These are phyloP conservation scores for Helminthosporium solani DNA, from an alignment of 2,329 filamentous ascomycete species.

Conservation along the genomic window DNA sequence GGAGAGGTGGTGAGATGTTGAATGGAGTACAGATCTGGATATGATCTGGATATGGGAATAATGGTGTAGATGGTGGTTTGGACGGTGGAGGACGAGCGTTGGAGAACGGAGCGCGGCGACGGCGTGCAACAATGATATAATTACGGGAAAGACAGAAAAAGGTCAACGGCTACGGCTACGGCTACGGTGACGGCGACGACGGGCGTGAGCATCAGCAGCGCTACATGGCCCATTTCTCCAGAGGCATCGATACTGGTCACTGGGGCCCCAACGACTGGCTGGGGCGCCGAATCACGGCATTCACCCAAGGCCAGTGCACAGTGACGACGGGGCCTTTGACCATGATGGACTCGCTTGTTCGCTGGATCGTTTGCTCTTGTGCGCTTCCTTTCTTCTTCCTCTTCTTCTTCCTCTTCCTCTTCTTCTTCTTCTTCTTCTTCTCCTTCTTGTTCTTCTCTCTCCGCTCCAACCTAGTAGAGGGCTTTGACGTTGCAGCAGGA, in stretches of 20 bases:
- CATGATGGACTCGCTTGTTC: no score
- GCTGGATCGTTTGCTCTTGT: no score
- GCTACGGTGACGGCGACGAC: conserved; percentile 15
- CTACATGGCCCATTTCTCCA: conserved; percentile 17
- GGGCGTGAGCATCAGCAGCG: conserved; percentile 27
- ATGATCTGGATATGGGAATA: not conserved
- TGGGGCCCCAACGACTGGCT: conserved; percentile 20
- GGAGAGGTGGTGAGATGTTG: not conserved
- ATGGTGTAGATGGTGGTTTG: conserved; percentile 2
- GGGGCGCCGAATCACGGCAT: conserved; percentile 22
- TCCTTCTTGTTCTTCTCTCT: not conserved
- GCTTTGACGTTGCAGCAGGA: conserved; percentile 17
- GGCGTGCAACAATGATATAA: conserved; percentile 19
- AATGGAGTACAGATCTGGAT: no score
- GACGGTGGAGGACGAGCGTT: conserved; percentile 6
- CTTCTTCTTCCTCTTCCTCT: no score
- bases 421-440: no score
- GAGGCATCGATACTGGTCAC: conserved; percentile 19
- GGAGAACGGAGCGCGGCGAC: conserved; percentile 3
- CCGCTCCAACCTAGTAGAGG: conserved; percentile 2
- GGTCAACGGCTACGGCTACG: no score
- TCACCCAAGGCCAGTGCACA: conserved; percentile 28
- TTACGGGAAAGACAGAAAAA: no score
- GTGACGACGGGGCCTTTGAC: conserved; percentile 17
- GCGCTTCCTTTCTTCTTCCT: no score